Evolutionary conservation across 179 eudicot genomes (phyloP), one percentile per base, ranked within the genome.

Genomic region (Silene coronaria): DNA sequence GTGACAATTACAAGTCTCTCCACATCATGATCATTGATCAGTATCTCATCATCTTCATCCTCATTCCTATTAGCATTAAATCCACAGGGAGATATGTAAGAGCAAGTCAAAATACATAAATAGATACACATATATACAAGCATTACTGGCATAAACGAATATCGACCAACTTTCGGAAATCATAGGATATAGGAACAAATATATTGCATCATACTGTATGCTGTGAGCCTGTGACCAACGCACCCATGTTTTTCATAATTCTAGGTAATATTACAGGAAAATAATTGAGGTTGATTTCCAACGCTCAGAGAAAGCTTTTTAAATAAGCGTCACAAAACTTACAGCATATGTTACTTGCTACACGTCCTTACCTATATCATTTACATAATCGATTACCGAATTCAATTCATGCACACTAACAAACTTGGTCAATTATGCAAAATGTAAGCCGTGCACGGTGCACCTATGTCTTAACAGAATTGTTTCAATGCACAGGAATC

Each of bases 1-100:
- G 98, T 92, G 78, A 94, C 98, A 80, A 94, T 92, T 22, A 92
- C 85, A 75, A 94, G 97, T 82, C 94, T 86, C 82, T 94, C 96
- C 63, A 94, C 91, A 79, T 88, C 96, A 76, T 83, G 91, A 72
- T 92, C 94, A 81, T 78, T 84, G 60, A 73, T 83, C 66, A 77
- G 74, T 80, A 80, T 76, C 77, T 89, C 97, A 36, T 94, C 92
- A 65, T 92, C 98, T 63, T 93, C 98, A 27, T 89, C 94, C 80
- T 87, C 94, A 78, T 84, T 84, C 89, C 98, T 91, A 70, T 63
- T 64, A 74, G 76, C 19, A 55, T 63, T 42, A 69, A 58, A 78
- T 61, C 24, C 62, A 45, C 45, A 77, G 1, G 17, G 42, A 60
- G 53, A 38, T 62, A 62, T 71, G 72, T n/a, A 72, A 72, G 55